These are phyloP conservation scores for Fraxinus quadrangulata DNA, from an alignment of 257 asterid genomes.

Conservation along the genomic window DNA sequence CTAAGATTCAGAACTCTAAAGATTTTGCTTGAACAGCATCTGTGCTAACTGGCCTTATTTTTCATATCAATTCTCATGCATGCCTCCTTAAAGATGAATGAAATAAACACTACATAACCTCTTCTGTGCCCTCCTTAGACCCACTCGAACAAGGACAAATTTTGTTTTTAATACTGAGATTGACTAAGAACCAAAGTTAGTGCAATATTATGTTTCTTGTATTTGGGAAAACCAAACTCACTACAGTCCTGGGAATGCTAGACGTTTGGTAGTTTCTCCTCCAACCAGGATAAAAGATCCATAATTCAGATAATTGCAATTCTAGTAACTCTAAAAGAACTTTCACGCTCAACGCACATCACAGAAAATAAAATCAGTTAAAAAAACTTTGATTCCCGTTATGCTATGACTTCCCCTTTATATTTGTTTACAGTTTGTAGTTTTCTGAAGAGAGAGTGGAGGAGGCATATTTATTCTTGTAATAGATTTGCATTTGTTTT, in stretches of 20 bases:
- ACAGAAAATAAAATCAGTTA: neutral
- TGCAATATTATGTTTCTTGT: neutral
- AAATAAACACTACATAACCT: neutral
- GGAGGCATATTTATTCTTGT: neutral
- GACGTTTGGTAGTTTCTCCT: neutral
- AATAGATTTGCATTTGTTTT: neutral
- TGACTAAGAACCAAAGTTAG: neutral
- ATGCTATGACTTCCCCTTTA: neutral
- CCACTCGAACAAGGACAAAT: neutral
- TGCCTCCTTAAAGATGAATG: neutral
- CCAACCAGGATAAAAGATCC: neutral
- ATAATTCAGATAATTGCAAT: neutral
- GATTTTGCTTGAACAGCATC: slow-evolving; percentile 1
- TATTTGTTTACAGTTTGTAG: neutral
- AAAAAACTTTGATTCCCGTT: neutral
- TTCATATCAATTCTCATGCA: neutral
- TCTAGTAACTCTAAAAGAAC: neutral
- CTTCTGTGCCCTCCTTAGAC: neutral
- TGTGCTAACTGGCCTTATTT: neutral
- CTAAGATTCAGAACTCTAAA: neutral
- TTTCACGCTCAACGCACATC: neutral
- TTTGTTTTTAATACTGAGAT: neutral
- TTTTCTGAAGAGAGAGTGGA: neutral
- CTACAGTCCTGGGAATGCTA: neutral
- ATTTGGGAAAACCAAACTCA: neutral